Base-by-base conservation (phyloP, 768 basidiomycete genomes). In the Strobilomyces dryophilus region DNA sequence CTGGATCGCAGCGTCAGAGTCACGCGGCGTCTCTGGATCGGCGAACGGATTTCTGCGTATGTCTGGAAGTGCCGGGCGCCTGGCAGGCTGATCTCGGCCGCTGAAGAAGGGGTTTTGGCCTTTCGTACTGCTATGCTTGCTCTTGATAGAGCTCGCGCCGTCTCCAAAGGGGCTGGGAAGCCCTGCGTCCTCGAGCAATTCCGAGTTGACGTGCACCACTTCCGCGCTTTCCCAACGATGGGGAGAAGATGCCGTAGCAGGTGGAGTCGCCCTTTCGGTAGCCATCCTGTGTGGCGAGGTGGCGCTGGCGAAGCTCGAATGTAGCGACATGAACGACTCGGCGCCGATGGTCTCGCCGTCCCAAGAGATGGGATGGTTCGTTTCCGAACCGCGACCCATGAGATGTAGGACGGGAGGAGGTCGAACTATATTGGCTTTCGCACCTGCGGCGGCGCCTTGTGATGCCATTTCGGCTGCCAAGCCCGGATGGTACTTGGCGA, bases 151-250 rank as follows among this genome's bases (percentile, higher is more conserved):
- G 14, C 56, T 55, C 8, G 63, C 47, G 11, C n/a, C 39, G 36
- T 71, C 59, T 18, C 64, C 56, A 24, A 71, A 71, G 37, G 67
- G 61, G 47, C 63, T 66, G 31, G 51, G 57, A 31, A 57, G 61
- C 1, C 64, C 53, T 6, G 29, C 36, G 5, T 15, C 8, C 4
- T 58, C 56, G 26, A 49, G 34, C 17, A 21, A 9, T 14, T 47
- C 56, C 1, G 54, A 42, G 41, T 64, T 70, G 43, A 70, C 71
- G 50, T 79, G 71, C 47, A 85, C 58, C 18, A 87, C 81, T 61
- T 86, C 82, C 4, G 85, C 85, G 8, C 82, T 83, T 66, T 89
- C 81, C 86, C 86, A 88, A 44, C 66, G 75, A 69, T 89, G 86
- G 2, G 71, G 64, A 15, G 75, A 69, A 2, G 79, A 76, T 4